Conservation (phyloP, 306 rosid species). For the Prunus salicina region DNA sequence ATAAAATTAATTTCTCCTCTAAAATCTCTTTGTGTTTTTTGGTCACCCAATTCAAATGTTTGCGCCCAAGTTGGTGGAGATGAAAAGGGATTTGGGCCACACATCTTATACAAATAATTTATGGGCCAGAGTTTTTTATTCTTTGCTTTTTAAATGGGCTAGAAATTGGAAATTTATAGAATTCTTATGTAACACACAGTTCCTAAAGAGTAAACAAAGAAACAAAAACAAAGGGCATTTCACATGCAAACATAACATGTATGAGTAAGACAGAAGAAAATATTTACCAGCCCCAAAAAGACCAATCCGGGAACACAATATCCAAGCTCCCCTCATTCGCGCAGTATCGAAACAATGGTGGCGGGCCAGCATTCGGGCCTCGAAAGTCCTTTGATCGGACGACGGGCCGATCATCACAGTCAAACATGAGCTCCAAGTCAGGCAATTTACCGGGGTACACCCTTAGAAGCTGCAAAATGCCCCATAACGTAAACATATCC, state of each 20-base stretch:
- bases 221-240: too few relatives aligned
- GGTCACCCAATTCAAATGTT: too few relatives aligned
- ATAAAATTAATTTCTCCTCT: too few relatives aligned
- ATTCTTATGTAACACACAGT: too few relatives aligned
- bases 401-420: constrained; percentile 70
- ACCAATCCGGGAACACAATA: constrained; percentile 93
- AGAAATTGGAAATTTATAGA: too few relatives aligned
- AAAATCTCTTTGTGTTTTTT: not conserved
- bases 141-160: too few relatives aligned
- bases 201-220: not conserved
- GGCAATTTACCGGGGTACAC: constrained; percentile 61
- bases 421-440: constrained; percentile 77
- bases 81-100: too few relatives aligned
- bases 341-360: constrained; percentile 70
- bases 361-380: constrained; percentile 40
- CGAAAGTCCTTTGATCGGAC: constrained; percentile 25
- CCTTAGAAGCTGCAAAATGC: constrained; percentile 64
- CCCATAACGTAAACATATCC: constrained; percentile 78
- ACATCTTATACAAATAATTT: too few relatives aligned
- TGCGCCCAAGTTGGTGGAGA: too few relatives aligned
- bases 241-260: not conserved
- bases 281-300: constrained; percentile 92
- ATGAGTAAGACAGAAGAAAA: not conserved
- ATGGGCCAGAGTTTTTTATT: too few relatives aligned
- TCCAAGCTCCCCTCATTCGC: constrained; percentile 51